Conservation (phyloP, 306 rosid species). For the Quillaja saponaria region DNA sequence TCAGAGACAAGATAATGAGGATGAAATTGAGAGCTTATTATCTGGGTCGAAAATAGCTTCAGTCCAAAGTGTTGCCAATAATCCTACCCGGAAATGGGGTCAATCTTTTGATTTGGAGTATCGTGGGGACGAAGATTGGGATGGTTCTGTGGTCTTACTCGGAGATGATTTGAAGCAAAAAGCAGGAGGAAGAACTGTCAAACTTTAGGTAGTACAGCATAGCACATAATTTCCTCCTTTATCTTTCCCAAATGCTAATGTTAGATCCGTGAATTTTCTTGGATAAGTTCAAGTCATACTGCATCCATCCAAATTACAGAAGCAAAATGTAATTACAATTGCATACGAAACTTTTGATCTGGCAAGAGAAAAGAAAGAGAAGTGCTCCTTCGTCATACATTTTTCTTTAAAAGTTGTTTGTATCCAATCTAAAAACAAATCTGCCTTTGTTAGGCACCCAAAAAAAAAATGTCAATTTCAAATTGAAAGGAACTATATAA, state of each 20-base stretch:
- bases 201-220: constrained; percentile 31
- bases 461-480: too few species aligned
- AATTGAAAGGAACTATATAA: too few species aligned
- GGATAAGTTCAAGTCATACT: constrained; percentile 34
- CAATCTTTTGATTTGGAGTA: constrained; percentile 33
- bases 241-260: constrained; percentile 28
- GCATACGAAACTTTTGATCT: background rate
- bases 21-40: constrained; percentile 41
- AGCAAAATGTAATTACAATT: constrained; percentile 38
- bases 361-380: too few species aligned
- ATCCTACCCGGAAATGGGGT: constrained; percentile 36
- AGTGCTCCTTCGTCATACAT: too few species aligned
- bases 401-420: too few species aligned
- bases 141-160: constrained; percentile 28
- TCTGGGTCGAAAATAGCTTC: constrained; percentile 32
- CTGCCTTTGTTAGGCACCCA: background rate
- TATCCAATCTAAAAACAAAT: background rate
- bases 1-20: constrained; percentile 45
- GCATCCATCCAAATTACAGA: constrained; percentile 6
- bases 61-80: constrained; percentile 21
- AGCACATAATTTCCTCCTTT: constrained; percentile 16
- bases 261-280: constrained; percentile 22
- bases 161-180: constrained; percentile 41
- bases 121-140: constrained; percentile 32
- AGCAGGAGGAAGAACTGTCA: constrained; percentile 26